Conservation (phyloP, 2,329 filamentous ascomycete species). For the Trichophyton mentagrophytes region DNA sequence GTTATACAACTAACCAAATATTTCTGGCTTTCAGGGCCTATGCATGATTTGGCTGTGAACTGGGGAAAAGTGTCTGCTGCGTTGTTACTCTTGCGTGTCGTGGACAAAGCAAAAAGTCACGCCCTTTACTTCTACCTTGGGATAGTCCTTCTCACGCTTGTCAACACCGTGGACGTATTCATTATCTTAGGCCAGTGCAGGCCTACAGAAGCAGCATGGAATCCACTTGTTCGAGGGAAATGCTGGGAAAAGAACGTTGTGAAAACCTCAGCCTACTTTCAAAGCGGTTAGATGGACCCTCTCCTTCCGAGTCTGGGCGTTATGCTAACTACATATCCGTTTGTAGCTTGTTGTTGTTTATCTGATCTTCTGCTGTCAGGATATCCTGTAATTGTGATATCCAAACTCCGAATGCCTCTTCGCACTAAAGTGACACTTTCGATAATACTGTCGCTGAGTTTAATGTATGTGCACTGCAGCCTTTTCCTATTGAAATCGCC, state of each 20-base stretch:
- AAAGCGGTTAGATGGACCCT: background rate
- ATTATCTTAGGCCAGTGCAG: conserved; percentile 8
- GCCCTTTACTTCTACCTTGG: conserved; percentile 5
- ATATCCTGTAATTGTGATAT: conserved; percentile 10
- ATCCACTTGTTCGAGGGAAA: background rate
- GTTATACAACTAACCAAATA: conserved; percentile 9
- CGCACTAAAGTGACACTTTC: conserved; percentile 6
- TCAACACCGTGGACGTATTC: conserved; percentile 7
- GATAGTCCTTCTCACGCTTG: conserved; percentile 6
- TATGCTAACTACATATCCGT: background rate
- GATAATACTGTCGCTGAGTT: conserved; percentile 4
- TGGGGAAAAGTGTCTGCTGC: conserved; percentile 10
- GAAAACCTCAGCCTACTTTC: conserved; percentile 5
- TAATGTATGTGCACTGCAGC: background rate
- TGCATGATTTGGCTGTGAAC: conserved; percentile 8
- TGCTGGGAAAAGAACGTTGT: conserved; percentile 6
- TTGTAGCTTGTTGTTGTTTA: conserved; percentile 6
- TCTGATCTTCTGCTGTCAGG: conserved; percentile 10
- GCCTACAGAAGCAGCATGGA: conserved; percentile 6
- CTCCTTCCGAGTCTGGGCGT: background rate
- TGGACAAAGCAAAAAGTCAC: conserved; percentile 7
- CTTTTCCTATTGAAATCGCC: background rate
- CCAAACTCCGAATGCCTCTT: conserved; percentile 6
- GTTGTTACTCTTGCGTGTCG: conserved; percentile 8
- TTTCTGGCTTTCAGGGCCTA: conserved; percentile 7